Evolutionary conservation across 2,329 filamentous ascomycete genomes (phyloP), one percentile per base, ranked within the genome.

Genomic region (Cordyceps pruinosa): DNA sequence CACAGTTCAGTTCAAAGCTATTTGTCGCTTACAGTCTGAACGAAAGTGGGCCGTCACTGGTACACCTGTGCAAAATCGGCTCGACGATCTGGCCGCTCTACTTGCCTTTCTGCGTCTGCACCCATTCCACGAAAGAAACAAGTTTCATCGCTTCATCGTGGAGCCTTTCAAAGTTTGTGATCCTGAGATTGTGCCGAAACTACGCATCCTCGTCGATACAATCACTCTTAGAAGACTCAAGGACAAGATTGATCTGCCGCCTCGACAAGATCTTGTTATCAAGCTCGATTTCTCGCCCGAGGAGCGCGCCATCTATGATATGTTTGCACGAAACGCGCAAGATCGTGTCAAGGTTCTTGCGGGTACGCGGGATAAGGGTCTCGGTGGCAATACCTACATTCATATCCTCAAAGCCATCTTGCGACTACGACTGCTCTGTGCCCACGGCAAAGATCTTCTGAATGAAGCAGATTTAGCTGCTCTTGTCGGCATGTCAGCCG

Each of bases 21-120:
- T 94, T 21, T 92, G 90, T 62, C 82, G 84, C 21, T 77, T 97
- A 3, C 81, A 88, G 59, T 89, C 91, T 2, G 82, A 89, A 66
- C 84, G 92, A 32, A 86, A 92, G 34, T 99, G 94, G 94, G 93
- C 92, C 3, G 90, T 97, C n/a, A 97, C 94, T 0, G 94, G 93
- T 56, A 97, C 94, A 0, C 94, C 92, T 0, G 89, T 97, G 9
- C 93, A 97, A 71, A 99, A 99, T 67, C 86, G 89, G 4, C 79
- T 97, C 2, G 91, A 95, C 62, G 94, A 99, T 69, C 79, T 97
- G 23, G 89, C 90, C 15, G 89, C 93, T 1, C 77, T 97, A 3
- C 85, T 96, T 58, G 89, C 87, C 32, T 97, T 97, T 66, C 76
- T 97, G 42, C 85, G 88, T 15, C 77, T 97, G 15, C 85, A 85